Conservation (phyloP, 768 basidiomycete genomes). For the Hortiboletus campestris region DNA sequence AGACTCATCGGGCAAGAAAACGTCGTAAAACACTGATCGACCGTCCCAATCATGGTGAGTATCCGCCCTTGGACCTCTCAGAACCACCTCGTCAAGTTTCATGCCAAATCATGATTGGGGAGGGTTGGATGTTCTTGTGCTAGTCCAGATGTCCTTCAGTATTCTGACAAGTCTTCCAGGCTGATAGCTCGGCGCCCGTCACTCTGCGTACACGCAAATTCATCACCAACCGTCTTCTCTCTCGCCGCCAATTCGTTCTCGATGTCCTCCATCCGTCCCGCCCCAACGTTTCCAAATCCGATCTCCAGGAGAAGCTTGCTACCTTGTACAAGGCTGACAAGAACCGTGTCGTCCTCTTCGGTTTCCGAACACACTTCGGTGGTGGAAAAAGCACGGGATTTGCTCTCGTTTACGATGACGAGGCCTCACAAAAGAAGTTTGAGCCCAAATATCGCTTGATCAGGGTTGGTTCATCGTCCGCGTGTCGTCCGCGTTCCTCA, state of each 20-base stretch:
- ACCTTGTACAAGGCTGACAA: slow-evolving; percentile 91
- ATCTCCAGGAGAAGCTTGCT: slow-evolving; percentile 91
- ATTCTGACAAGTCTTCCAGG: slow-evolving; percentile 41
- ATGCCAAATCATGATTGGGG: slow-evolving; percentile 5
- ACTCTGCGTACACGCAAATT: slow-evolving; percentile 99
- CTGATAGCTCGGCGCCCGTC: slow-evolving; percentile 79
- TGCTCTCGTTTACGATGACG: slow-evolving; percentile 95
- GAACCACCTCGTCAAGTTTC: slow-evolving; percentile 1
- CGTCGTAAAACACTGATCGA: slow-evolving; percentile 17
- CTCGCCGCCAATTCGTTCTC: slow-evolving; percentile 93
- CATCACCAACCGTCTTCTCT: slow-evolving; percentile 96
- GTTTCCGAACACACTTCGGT: slow-evolving; percentile 95
- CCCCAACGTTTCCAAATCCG: slow-evolving; percentile 88
- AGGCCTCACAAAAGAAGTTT: slow-evolving; percentile 92
- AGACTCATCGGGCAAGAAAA: slow-evolving; percentile 29
- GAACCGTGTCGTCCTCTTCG: slow-evolving; percentile 88
- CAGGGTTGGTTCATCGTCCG: slow-evolving; percentile 58
- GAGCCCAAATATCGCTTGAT: slow-evolving; percentile 96
- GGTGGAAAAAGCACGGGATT: slow-evolving; percentile 97
- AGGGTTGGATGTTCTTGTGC: slow-evolving; percentile 27
- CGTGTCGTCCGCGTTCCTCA: slow-evolving; percentile 1
- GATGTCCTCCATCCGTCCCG: slow-evolving; percentile 96
- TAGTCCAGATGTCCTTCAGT: slow-evolving; percentile 21
- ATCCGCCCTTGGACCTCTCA: slow-evolving; percentile 8
- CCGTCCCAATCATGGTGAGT: slow-evolving; percentile 38